A percentile compares a stretch with the other conserved stretches of the same genome.
phyloP scores from a whole-genome alignment of 305 asterid species.

The Fraxinus ornus region DNA sequence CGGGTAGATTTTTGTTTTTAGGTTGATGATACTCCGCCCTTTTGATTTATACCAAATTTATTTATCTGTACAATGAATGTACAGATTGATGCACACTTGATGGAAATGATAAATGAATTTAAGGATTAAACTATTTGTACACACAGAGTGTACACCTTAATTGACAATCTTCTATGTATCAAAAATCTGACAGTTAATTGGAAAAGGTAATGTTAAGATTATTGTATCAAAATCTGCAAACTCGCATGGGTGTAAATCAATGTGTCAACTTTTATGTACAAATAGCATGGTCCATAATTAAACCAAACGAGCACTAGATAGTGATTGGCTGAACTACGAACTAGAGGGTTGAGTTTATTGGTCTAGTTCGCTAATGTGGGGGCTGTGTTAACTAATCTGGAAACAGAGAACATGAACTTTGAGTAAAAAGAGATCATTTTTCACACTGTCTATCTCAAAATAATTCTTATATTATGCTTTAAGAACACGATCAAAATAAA shows the following conservation, averaged over 20 bases:
- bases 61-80: background rate
- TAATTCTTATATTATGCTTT: background rate
- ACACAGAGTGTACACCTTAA: background rate
- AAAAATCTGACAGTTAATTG: background rate
- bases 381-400: background rate
- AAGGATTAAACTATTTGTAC: background rate
- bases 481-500: background rate
- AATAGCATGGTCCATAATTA: background rate
- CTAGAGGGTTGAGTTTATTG: background rate
- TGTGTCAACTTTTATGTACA: background rate
- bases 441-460: background rate
- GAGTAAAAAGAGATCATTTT: background rate
- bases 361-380: background rate
- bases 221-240: background rate
- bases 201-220: background rate
- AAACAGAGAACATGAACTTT: background rate
- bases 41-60: background rate
- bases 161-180: background rate
- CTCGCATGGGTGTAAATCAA: background rate
- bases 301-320: background rate
- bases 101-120: background rate
- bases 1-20: background rate
- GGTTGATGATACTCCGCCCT: background rate
- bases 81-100: background rate
- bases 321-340: background rate